A percentile compares a stretch with the other conserved stretches of the same genome.
These are phyloP conservation scores for Globisporangium megalacanthum DNA, from an alignment of 352 stramenopile genomes.

Conservation along the genomic window DNA sequence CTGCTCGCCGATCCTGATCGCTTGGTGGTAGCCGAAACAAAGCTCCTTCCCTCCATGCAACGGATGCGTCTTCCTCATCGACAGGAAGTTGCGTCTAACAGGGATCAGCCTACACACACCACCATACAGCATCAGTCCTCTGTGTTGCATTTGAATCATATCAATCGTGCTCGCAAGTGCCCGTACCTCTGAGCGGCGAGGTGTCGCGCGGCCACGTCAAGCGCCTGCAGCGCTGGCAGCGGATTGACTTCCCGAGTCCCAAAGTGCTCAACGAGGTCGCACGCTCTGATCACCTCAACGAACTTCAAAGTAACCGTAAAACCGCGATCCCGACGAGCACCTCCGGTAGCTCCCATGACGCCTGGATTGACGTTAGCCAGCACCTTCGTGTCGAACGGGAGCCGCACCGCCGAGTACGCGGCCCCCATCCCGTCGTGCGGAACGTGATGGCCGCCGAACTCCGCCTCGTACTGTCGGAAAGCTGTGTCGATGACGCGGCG, in stretches of 20 bases:
- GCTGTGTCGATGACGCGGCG: conserved; percentile 58
- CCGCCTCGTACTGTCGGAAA: conserved; percentile 38
- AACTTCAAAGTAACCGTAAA: conserved; percentile 68
- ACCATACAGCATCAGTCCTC: not conserved
- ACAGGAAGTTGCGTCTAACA: conserved; percentile 69
- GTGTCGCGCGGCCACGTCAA: conserved; percentile 66
- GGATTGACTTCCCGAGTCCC: conserved; percentile 50
- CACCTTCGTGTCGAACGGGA: conserved; percentile 44
- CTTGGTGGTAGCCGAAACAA: conserved; percentile 71
- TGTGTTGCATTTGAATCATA: not conserved
- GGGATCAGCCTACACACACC: conserved; percentile 29
- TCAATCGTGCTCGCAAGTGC: not conserved
- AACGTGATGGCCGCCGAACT: conserved; percentile 47
- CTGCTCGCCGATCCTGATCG: conserved; percentile 40
- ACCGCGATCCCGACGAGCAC: conserved; percentile 30
- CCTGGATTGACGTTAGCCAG: conserved; percentile 53
- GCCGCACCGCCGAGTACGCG: conserved; percentile 35
- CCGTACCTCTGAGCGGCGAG: conserved; percentile 30
- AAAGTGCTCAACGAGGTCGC: conserved; percentile 38
- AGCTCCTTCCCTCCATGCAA: conserved; percentile 61
- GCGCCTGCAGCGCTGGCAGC: conserved; percentile 54
- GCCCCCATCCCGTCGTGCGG: conserved; percentile 60
- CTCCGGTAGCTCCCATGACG: conserved; percentile 15
- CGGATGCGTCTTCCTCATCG: conserved; percentile 50
- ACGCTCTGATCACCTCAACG: conserved; percentile 48